These are phyloP conservation scores for Coniochaeta pulveracea DNA, from an alignment of 2,329 filamentous ascomycete species.

Conservation along the genomic window DNA sequence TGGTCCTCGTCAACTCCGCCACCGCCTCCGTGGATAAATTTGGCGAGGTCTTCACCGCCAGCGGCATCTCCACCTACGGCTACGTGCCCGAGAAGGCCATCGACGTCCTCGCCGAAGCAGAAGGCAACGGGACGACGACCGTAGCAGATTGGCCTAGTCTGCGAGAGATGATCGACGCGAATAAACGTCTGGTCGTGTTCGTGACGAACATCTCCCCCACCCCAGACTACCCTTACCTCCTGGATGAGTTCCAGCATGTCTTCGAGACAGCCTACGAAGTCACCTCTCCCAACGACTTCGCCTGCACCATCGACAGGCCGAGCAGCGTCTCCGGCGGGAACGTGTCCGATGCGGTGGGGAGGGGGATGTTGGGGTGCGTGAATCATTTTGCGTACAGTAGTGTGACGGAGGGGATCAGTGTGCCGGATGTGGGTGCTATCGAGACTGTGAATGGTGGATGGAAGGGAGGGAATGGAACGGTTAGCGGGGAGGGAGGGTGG, in stretches of 20 bases:
- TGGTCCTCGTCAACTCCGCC: constrained; percentile 63
- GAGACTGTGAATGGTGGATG: constrained; percentile 53
- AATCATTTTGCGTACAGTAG: constrained; percentile 69
- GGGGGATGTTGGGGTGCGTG: constrained; percentile 56
- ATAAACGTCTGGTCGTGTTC: constrained; percentile 58
- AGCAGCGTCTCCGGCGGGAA: constrained; percentile 31
- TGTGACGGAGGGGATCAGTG: constrained; percentile 40
- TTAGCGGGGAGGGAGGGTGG: too few species aligned
- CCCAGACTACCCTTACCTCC: constrained; percentile 40
- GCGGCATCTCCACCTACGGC: constrained; percentile 50
- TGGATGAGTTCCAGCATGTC: constrained; percentile 52
- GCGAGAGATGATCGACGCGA: constrained; percentile 52
- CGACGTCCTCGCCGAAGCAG: too few species aligned
- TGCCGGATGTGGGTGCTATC: constrained; percentile 50
- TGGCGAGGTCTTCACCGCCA: constrained; percentile 38
- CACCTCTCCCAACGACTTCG: constrained; percentile 51
- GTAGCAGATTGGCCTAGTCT: constrained; percentile 57
- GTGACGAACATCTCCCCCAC: constrained; percentile 41
- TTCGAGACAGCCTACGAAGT: constrained; percentile 67
- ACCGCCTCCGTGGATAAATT: constrained; percentile 42
- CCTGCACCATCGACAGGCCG: constrained; percentile 61
- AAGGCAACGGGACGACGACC: constrained; percentile 23
- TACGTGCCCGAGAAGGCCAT: constrained; percentile 35
- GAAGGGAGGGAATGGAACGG: constrained; percentile 21
- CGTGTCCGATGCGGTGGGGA: constrained; percentile 39